phyloP scores from a whole-genome alignment of 768 basidiomycete genomes.

The Leucosporidium yakuticum region DNA sequence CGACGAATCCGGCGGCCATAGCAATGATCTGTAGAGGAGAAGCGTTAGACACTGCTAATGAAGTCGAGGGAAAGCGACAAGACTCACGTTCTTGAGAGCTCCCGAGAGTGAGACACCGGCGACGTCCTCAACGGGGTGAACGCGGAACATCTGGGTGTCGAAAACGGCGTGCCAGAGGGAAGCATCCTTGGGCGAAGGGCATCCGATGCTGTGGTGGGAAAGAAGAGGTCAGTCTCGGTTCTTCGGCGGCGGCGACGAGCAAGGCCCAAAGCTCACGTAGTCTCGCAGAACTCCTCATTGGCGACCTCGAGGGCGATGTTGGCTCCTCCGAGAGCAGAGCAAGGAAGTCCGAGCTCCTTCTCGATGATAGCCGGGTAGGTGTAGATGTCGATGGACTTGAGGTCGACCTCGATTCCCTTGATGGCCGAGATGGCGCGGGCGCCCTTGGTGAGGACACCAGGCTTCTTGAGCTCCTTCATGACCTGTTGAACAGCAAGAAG shows the following conservation, averaged over 20 bases:
- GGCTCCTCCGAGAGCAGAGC: constrained; percentile 47
- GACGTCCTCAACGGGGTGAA: constrained; percentile 47
- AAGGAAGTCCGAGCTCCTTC: constrained; percentile 44
- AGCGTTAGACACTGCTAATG: not conserved
- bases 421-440: constrained; percentile 47
- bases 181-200: constrained; percentile 30
- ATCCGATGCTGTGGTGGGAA: constrained; percentile 19
- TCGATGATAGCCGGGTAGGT: constrained; percentile 48
- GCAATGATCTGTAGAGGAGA: constrained; percentile 33
- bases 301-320: constrained; percentile 49
- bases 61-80: constrained; percentile 28
- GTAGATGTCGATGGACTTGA: constrained; percentile 44
- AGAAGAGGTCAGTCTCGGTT: not conserved
- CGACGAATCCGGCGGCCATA: constrained; percentile 47
- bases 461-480: constrained; percentile 42
- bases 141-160: constrained; percentile 45
- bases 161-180: constrained; percentile 43
- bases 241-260: constrained; percentile 38
- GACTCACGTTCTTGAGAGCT: constrained; percentile 47
- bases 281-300: constrained; percentile 47
- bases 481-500: constrained; percentile 38
- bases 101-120: constrained; percentile 48
- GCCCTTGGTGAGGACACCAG: constrained; percentile 44
- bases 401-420: constrained; percentile 48
- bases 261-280: constrained; percentile 37